Percentiles rank a stretch among this genome's conserved stretches.
Conservation (phyloP, 2,329 filamentous ascomycete genomes). For the Fusarium temperatum region DNA sequence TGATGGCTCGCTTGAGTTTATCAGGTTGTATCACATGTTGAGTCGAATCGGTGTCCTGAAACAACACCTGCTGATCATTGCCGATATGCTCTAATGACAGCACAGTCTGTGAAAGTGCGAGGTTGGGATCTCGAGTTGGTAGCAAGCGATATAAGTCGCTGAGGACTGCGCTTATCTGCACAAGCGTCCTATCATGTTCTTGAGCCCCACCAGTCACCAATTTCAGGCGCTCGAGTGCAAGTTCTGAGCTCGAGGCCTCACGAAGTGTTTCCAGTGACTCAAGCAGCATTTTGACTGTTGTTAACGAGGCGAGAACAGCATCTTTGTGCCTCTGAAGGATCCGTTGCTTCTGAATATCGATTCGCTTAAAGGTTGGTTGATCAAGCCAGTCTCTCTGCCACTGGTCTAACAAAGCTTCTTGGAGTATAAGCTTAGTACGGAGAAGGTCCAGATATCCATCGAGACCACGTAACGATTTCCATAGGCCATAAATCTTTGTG, state of each 20-base stretch:
- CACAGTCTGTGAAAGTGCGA: background rate
- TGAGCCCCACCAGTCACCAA: background rate
- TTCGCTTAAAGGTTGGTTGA: background rate
- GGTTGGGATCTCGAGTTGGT: background rate
- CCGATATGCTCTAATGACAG: background rate
- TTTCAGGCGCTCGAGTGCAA: background rate
- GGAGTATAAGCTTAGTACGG: background rate
- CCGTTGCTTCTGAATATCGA: background rate
- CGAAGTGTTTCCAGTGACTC: background rate
- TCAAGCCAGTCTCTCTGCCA: constrained; percentile 9
- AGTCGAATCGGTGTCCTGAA: background rate
- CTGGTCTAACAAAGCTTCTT: background rate
- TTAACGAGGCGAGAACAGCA: background rate
- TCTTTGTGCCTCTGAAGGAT: background rate
- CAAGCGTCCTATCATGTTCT: background rate
- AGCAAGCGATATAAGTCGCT: background rate
- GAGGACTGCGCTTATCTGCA: background rate
- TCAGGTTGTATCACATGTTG: background rate
- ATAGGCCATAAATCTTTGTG: background rate
- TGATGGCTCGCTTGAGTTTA: background rate
- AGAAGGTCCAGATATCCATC: background rate
- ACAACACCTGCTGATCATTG: background rate
- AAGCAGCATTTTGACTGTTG: background rate
- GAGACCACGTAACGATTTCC: background rate
- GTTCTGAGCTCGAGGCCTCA: background rate